phyloP scores from a whole-genome alignment of 1,284 basidiomycete species.

The Pascua guehoae region DNA sequence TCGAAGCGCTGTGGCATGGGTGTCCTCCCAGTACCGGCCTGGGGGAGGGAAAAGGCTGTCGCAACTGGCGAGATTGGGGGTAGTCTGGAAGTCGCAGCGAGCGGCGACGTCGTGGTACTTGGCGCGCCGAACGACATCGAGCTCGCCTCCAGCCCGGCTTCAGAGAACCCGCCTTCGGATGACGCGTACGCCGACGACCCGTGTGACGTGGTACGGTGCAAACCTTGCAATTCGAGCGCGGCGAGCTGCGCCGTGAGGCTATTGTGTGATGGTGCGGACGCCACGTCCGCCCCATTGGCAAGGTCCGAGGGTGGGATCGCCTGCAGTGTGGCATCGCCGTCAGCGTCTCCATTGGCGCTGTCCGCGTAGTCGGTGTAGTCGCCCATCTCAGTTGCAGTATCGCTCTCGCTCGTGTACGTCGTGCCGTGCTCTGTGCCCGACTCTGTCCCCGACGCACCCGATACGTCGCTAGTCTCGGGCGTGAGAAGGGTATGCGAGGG shows the following conservation, averaged over 20 bases:
- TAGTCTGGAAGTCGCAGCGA: neutral
- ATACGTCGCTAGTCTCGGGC: slow-evolving; percentile 42
- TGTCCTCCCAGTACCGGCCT: neutral
- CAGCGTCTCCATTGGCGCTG: slow-evolving; percentile 14
- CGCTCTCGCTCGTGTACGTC: neutral
- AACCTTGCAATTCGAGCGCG: slow-evolving; percentile 9
- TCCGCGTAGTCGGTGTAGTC: slow-evolving; percentile 21
- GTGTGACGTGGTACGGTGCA: slow-evolving; percentile 15
- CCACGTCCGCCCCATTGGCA: too few species aligned
- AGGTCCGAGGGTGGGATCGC: too few species aligned
- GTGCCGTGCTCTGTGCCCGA: slow-evolving; percentile 11
- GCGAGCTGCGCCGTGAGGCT: slow-evolving; percentile 7
- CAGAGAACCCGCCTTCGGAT: slow-evolving; percentile 38
- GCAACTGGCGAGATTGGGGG: slow-evolving; percentile 1
- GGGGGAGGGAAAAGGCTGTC: neutral
- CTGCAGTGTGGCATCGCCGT: neutral
- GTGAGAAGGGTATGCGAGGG: slow-evolving; percentile 27
- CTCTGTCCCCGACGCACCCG: slow-evolving; percentile 27
- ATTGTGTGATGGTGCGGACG: neutral
- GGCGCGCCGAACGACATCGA: neutral
- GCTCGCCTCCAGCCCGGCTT: slow-evolving; percentile 14
- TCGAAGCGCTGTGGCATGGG: slow-evolving; percentile 12
- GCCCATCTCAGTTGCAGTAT: slow-evolving; percentile 19
- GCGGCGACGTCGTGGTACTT: neutral
- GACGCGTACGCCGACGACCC: slow-evolving; percentile 39